These are phyloP conservation scores for Auxenochlorella pyrenoidosa DNA, from an alignment of 139 green algal genomes.

Conservation along the genomic window DNA sequence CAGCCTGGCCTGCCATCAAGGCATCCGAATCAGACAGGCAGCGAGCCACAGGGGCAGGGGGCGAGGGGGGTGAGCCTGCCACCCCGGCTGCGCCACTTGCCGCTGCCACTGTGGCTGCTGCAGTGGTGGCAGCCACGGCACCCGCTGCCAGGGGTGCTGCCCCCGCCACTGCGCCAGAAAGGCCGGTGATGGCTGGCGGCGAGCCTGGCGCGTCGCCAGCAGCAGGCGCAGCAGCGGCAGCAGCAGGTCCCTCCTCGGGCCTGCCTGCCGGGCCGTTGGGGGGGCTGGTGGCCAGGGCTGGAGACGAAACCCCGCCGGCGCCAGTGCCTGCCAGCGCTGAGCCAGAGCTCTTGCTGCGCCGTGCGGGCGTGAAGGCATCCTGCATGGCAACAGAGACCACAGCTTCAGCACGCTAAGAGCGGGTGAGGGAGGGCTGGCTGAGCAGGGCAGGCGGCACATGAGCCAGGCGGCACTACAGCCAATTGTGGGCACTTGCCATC, in stretches of 20 bases:
- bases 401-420: too few species aligned
- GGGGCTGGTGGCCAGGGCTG: background rate
- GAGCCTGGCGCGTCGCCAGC: background rate
- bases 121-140: background rate
- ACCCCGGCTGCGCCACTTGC: background rate
- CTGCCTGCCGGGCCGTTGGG: background rate
- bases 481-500: too few species aligned
- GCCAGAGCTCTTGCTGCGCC: background rate
- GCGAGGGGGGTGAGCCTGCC: background rate
- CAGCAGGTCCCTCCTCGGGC: background rate
- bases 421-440: too few species aligned
- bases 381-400: too few species aligned
- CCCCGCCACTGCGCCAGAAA: background rate
- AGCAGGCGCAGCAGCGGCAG: background rate
- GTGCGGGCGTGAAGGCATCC: background rate
- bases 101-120: background rate
- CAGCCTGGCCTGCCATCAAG: background rate
- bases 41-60: background rate
- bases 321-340: background rate
- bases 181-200: background rate
- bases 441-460: too few species aligned
- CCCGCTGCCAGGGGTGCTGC: background rate
- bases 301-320: background rate
- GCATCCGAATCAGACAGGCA: constrained; percentile 8
- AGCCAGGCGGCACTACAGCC: too few species aligned